A percentile compares a stretch with the other conserved stretches of the same genome.
phyloP scores from a whole-genome alignment of 257 asterid species.

The Jacaranda copaia region DNA sequence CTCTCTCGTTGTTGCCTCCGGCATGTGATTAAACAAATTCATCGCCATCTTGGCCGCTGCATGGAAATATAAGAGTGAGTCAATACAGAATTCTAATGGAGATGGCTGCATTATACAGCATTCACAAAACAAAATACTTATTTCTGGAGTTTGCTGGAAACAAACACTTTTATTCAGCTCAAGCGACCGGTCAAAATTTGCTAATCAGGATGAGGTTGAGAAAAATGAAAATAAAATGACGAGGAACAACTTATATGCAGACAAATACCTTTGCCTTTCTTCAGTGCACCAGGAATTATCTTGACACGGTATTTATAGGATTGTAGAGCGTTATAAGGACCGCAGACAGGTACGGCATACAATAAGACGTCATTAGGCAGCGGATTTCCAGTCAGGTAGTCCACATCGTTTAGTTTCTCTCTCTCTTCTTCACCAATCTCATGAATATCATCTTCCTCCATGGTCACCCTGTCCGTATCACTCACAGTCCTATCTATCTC shows the following conservation, averaged over 20 bases:
- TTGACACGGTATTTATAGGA: slow-evolving; percentile 92
- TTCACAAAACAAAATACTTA: background rate
- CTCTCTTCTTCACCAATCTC: slow-evolving; percentile 99
- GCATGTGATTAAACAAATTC: slow-evolving; percentile 80
- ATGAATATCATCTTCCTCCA: slow-evolving; percentile 96
- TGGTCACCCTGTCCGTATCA: slow-evolving; percentile 70
- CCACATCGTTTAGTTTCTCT: slow-evolving; percentile 82
- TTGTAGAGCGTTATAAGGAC: slow-evolving; percentile 88
- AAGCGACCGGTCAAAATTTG: too few species aligned
- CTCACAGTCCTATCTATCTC: slow-evolving; percentile 38
- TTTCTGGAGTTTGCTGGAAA: background rate
- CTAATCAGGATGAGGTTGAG: background rate
- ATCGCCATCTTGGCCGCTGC: slow-evolving; percentile 95
- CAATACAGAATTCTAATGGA: background rate
- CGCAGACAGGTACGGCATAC: slow-evolving; percentile 94
- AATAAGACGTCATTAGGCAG: slow-evolving; percentile 70
- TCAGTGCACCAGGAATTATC: slow-evolving; percentile 88
- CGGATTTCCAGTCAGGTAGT: slow-evolving; percentile 95
- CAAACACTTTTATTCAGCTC: background rate
- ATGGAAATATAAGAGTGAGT: background rate
- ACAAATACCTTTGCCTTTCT: slow-evolving; percentile 90
- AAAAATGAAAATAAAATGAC: background rate
- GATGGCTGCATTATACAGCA: background rate
- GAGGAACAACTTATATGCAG: slow-evolving; percentile 1
- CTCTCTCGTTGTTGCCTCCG: slow-evolving; percentile 82